A percentile compares a stretch with the other conserved stretches of the same genome.
These are phyloP conservation scores for Colletotrichum karsti DNA, from an alignment of 2,329 filamentous ascomycete species.

Conservation along the genomic window DNA sequence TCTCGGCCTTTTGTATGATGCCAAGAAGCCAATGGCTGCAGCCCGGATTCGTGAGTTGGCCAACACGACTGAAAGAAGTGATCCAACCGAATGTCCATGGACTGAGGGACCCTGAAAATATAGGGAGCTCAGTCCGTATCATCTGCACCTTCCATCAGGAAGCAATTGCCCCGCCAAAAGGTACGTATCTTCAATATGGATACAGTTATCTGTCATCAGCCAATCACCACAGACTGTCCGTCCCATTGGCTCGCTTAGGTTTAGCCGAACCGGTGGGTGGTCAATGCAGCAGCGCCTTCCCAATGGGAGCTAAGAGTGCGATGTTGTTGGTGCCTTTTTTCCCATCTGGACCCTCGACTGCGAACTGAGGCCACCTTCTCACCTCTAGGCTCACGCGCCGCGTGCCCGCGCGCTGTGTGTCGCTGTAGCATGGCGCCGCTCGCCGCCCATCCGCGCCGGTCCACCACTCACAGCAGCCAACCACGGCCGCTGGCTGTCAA, in stretches of 20 bases:
- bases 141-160: too few relatives aligned
- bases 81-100: too few relatives aligned
- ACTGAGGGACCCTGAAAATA: slow-evolving; percentile 1
- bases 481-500: not conserved
- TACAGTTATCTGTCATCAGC: not conserved
- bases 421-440: not conserved
- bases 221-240: not conserved
- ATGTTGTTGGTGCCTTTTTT: not conserved
- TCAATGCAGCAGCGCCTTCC: not conserved
- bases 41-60: not conserved
- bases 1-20: not conserved
- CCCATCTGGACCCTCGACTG: not conserved
- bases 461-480: slow-evolving; percentile 1
- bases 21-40: not conserved
- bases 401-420: not conserved
- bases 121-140: too few relatives aligned
- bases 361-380: not conserved
- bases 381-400: too few relatives aligned
- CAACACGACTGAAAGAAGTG: not conserved
- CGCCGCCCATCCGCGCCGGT: not conserved
- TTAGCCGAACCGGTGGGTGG: not conserved
- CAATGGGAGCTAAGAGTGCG: not conserved
- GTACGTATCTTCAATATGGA: not conserved
- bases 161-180: not conserved
- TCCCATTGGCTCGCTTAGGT: slow-evolving; percentile 22